phyloP scores from a whole-genome alignment of 129 eudicot genomes.

The Chrysanthemum makinoi region DNA sequence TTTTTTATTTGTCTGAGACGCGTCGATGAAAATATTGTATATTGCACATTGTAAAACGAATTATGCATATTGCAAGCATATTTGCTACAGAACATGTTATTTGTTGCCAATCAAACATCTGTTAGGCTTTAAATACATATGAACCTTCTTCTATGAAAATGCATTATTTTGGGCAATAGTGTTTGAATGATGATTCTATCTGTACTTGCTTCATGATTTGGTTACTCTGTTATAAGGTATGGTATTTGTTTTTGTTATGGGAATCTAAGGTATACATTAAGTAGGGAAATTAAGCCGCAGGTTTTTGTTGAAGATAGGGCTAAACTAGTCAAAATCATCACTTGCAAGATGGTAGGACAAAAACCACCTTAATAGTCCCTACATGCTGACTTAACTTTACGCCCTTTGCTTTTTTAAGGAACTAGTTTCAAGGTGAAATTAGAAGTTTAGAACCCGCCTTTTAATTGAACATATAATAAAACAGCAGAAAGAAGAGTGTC shows the following conservation, averaged over 20 bases:
- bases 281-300: not conserved
- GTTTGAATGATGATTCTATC: no score
- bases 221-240: not conserved
- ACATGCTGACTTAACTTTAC: not conserved
- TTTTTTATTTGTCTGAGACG: no score
- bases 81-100: no score
- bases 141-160: no score
- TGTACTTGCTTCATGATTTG: not conserved
- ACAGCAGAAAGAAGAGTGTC: conserved; percentile 4
- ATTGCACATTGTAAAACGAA: no score
- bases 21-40: no score
- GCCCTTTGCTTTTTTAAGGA: no score
- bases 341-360: conserved; percentile 1
- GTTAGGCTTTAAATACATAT: no score
- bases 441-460: not conserved
- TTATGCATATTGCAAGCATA: no score
- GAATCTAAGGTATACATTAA: not conserved
- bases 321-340: conserved; percentile 9
- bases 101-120: no score
- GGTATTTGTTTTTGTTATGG: not conserved
- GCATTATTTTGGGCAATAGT: no score
- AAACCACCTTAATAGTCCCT: not conserved
- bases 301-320: not conserved
- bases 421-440: not conserved
- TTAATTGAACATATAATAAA: conserved; percentile 3